Conservation (phyloP, 768 basidiomycete species). For the Boletus vinaceobasis region DNA sequence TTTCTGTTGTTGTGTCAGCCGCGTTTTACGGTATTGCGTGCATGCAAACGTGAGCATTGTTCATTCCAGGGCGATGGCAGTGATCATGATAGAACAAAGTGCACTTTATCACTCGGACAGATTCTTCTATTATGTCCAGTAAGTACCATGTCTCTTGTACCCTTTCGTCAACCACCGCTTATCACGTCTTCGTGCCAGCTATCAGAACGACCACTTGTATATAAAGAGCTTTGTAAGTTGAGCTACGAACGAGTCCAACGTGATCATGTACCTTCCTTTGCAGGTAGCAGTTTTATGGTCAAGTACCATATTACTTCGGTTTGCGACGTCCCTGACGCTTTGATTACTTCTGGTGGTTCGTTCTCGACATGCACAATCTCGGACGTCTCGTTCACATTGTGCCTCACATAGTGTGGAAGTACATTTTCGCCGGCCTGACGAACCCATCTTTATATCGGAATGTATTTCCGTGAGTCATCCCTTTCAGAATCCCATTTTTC, state of each 20-base stretch:
- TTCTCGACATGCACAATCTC: neutral
- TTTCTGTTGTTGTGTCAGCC: neutral
- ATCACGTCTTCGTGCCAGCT: neutral
- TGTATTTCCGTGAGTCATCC: neutral
- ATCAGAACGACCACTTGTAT: neutral
- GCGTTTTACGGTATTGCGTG: conserved; percentile 6
- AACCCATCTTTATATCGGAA: neutral
- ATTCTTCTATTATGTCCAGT: conserved; percentile 14
- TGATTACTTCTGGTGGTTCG: conserved; percentile 9
- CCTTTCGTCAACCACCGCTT: neutral
- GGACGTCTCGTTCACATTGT: neutral
- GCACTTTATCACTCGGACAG: neutral
- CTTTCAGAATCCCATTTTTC: too few relatives aligned
- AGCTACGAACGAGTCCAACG: neutral
- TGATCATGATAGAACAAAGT: neutral
- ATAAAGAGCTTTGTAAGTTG: conserved; percentile 11
- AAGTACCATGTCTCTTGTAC: neutral
- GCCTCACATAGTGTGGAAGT: conserved; percentile 1
- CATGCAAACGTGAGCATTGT: conserved; percentile 10
- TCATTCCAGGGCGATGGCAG: neutral
- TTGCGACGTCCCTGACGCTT: neutral
- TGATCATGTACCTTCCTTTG: neutral
- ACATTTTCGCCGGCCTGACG: neutral
- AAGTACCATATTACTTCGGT: neutral
- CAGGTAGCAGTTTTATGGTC: conserved; percentile 16